Evolutionary conservation across 345 rosid genomes (phyloP).

Genomic region (Passiflora organensis): DNA sequence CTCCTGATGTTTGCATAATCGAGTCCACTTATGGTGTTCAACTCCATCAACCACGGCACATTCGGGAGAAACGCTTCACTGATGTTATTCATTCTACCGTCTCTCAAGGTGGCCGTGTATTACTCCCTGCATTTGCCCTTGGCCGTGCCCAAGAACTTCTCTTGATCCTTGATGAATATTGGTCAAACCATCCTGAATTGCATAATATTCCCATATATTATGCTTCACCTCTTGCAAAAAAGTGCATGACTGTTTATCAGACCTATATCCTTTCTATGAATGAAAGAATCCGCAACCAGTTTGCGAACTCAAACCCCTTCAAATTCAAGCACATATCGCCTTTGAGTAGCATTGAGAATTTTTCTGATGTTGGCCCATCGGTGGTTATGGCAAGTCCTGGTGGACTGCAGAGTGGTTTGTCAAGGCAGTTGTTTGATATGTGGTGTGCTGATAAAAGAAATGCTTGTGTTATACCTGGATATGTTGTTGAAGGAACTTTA

Average conservation of each 20-base stretch:
- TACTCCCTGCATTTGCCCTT: conserved; percentile 40
- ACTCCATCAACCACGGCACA: conserved; percentile 83
- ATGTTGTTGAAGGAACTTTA: conserved; percentile 74
- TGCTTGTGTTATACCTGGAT: conserved; percentile 81
- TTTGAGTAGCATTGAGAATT: conserved; percentile 76
- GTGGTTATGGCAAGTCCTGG: conserved; percentile 97
- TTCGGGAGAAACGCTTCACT: conserved; percentile 90
- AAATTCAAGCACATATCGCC: conserved; percentile 85
- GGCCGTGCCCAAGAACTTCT: conserved; percentile 33
- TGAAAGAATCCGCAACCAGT: conserved; percentile 85
- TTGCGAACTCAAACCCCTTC: conserved; percentile 85
- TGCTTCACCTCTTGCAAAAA: conserved; percentile 93
- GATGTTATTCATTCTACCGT: conserved; percentile 83
- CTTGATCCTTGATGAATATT: conserved; percentile 66
- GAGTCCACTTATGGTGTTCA: conserved; percentile 97
- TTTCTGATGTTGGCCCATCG: conserved; percentile 79
- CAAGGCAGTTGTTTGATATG: conserved; percentile 81
- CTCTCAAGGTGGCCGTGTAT: conserved; percentile 89
- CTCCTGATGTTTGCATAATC: conserved; percentile 91
- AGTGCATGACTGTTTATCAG: conserved; percentile 94
- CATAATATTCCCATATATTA: conserved; percentile 89
- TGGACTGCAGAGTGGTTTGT: conserved; percentile 86
- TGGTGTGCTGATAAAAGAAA: conserved; percentile 95
- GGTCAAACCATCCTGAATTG: conserved; percentile 83
- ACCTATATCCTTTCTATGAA: conserved; percentile 95